Conservation (phyloP, 2,329 filamentous ascomycete genomes). For the Nemania sp. region DNA sequence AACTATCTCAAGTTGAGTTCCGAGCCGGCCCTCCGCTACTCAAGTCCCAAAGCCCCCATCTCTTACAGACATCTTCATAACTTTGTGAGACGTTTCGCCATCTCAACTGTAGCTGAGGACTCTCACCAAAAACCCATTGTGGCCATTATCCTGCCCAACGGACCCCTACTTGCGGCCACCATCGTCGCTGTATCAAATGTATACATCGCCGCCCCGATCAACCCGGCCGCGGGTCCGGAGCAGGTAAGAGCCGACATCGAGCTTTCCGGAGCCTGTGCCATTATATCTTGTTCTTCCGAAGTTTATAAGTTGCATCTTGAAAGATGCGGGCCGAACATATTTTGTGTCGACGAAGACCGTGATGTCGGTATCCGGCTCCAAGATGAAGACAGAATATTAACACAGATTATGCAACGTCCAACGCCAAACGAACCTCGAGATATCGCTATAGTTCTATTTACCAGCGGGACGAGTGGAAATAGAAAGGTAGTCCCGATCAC, state of each 20-base stretch:
- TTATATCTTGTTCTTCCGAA: conserved; percentile 50
- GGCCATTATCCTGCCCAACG: conserved; percentile 57
- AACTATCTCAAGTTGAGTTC: conserved; percentile 38
- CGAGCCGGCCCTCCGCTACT: conserved; percentile 7
- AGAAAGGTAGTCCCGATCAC: conserved; percentile 61
- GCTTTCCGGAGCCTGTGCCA: conserved; percentile 49
- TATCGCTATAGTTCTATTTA: conserved; percentile 57
- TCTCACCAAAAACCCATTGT: conserved; percentile 46
- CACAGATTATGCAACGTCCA: conserved; percentile 2
- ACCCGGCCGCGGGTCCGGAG: conserved; percentile 50
- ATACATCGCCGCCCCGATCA: conserved; percentile 57
- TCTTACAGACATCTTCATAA: conserved; percentile 41
- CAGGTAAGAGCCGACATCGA: conserved; percentile 56
- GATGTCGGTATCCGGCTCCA: conserved; percentile 43
- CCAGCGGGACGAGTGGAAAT: conserved; percentile 60
- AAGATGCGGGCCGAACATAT: conserved; percentile 43
- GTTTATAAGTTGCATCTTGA: conserved; percentile 45
- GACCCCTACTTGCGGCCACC: conserved; percentile 54
- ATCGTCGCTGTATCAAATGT: conserved; percentile 53
- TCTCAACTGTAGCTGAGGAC: conserved; percentile 31
- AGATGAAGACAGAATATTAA: not conserved
- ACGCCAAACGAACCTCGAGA: conserved; percentile 50
- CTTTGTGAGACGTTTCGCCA: conserved; percentile 41
- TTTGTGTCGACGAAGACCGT: conserved; percentile 44
- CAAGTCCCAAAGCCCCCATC: conserved; percentile 35